Conservation (phyloP, 805 yeast genomes). For the Starmera quercuum region DNA sequence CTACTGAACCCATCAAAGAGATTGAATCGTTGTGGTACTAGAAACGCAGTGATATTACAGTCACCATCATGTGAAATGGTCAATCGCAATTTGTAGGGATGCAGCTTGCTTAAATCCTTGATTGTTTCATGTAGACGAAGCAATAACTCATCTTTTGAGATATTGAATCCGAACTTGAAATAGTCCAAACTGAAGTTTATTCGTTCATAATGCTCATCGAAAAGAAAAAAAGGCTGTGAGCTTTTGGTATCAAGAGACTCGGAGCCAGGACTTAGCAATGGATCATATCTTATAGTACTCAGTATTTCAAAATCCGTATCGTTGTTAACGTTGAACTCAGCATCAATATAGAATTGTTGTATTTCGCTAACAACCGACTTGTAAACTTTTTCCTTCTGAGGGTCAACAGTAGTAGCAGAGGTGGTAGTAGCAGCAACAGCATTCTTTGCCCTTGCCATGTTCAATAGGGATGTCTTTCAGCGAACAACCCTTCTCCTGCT, state of each 20-base stretch:
- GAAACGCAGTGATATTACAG: conserved; percentile 28
- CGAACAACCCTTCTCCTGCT: too few species aligned
- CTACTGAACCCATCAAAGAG: conserved; percentile 22
- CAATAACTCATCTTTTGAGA: conserved; percentile 37
- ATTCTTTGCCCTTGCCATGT: too few species aligned
- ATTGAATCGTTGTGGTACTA: conserved; percentile 22
- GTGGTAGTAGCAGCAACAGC: too few species aligned
- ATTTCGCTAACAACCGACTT: conserved; percentile 1
- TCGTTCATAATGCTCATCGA: conserved; percentile 58
- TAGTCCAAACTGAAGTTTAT: conserved; percentile 43
- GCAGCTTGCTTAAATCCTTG: conserved; percentile 17
- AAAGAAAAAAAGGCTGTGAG: conserved; percentile 41
- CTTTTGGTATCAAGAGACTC: conserved; percentile 10
- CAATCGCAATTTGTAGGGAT: conserved; percentile 42
- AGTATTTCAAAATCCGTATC: conserved; percentile 48
- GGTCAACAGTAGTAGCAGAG: too few species aligned
- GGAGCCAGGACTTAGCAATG: conserved; percentile 31
- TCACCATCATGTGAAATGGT: conserved; percentile 29
- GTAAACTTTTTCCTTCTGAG: not conserved
- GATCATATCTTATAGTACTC: conserved; percentile 74
- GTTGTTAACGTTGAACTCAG: conserved; percentile 5
- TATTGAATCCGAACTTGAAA: conserved; percentile 41
- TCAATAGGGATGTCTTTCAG: too few species aligned
- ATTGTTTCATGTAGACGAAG: conserved; percentile 32
- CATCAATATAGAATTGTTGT: conserved; percentile 4